Base-by-base conservation (phyloP, 768 basidiomycete genomes). In the Xerocomus potaroensis region DNA sequence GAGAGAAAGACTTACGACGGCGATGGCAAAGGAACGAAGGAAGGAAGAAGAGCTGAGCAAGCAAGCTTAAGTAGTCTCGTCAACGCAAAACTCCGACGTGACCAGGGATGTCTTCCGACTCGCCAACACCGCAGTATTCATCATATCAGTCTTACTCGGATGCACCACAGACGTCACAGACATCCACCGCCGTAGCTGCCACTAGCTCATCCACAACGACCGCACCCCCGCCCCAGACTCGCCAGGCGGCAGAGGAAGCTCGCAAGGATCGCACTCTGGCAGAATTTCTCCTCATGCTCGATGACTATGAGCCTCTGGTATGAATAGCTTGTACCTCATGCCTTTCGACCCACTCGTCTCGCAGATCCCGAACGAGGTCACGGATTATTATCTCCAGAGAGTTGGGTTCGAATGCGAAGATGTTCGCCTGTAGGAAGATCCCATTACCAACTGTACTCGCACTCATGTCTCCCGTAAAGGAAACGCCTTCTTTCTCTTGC, bases 321-420 rank as follows among this genome's bases (percentile, higher is more conserved):
- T 48, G 80, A 69, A 19, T 1, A 23, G 5, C n/a, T 35, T 34
- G 6, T 24, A 36, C 33, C 18, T 41, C 10, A 21, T 18, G 1
- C 35, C 30, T 24, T 27, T 43, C 19, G n/a, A 22, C 35, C 41
- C 47, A 29, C 15, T 22, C 11, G 9, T 21, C 5, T 38, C 34
- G 10, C 62, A 97, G 94, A 91, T 98, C 51, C 95, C 95, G 0
- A 95, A 92, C 63, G 94, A 98, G 66, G 91, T 99, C 19, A 96
- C 94, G 4, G 91, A 96, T 60, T 96, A 94, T 66, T 98, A 96
- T 69, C 80, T 99, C 10, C 93, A 98, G 65, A 79, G 86, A 45
- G 89, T 94, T 16, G 96, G 95, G 1, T 97, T 97, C 66, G 93
- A 97, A 56, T 94, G 89, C 59, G 86, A 93, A 51, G 95, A 98